Conservation (phyloP, 176 grass and related monocot species). For the Elaeis guineensis region DNA sequence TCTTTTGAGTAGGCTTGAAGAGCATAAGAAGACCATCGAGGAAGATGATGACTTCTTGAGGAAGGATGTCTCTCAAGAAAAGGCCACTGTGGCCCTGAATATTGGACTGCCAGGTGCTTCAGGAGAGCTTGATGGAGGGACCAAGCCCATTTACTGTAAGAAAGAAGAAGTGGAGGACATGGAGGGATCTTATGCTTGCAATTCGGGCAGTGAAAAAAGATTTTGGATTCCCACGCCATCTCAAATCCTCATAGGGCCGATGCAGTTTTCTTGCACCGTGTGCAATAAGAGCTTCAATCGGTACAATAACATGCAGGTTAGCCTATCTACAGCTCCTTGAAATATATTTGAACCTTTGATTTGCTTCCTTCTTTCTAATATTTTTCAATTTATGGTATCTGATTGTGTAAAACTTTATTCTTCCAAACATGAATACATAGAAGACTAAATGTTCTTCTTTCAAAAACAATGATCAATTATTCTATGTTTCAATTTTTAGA, state of each 20-base stretch:
- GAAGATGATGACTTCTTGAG: constrained; percentile 16
- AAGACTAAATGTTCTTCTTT: too few species aligned
- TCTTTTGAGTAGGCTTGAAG: constrained; percentile 64
- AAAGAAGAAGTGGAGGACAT: constrained; percentile 29
- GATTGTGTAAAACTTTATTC: too few species aligned
- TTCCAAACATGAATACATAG: too few species aligned
- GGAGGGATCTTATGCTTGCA: constrained; percentile 1
- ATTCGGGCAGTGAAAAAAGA: constrained; percentile 5
- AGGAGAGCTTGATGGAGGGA: constrained; percentile 20
- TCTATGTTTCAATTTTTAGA: too few species aligned
- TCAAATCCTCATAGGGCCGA: constrained; percentile 77
- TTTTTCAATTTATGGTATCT: too few species aligned
- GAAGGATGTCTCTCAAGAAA: background rate
- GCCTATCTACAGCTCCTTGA: too few species aligned
- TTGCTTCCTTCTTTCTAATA: too few species aligned
- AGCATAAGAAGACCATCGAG: constrained; percentile 18
- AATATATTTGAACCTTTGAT: too few species aligned
- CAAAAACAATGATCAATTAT: too few species aligned
- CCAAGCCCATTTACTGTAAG: background rate
- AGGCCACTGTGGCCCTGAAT: constrained; percentile 41
- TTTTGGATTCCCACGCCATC: constrained; percentile 81
- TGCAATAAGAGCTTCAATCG: constrained; percentile 90
- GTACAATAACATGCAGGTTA: constrained; percentile 98
- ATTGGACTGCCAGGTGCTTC: constrained; percentile 41
- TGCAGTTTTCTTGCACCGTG: constrained; percentile 77